These are phyloP conservation scores for Takashimella tepidaria DNA, from an alignment of 1,284 basidiomycete genomes.

Conservation along the genomic window DNA sequence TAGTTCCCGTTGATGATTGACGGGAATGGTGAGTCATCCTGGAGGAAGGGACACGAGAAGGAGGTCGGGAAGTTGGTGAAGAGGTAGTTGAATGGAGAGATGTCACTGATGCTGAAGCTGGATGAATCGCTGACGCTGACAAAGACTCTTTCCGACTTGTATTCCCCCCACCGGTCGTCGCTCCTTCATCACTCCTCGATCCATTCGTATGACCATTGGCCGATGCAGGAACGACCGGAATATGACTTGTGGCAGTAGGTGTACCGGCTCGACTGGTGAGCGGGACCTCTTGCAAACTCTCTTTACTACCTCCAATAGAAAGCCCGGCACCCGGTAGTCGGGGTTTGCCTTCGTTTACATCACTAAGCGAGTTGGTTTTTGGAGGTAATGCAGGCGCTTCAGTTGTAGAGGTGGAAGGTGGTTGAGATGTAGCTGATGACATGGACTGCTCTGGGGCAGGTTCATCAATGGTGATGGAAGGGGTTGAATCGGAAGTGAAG, in stretches of 20 bases:
- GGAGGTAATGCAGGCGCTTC: not conserved
- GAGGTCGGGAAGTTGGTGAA: slow-evolving; percentile 24
- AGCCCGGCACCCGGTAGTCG: not conserved
- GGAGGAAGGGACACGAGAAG: slow-evolving; percentile 7
- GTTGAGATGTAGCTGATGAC: not conserved
- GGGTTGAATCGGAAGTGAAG: too few relatives aligned
- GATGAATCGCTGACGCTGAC: slow-evolving; percentile 3
- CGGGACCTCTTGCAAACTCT: slow-evolving; percentile 25
- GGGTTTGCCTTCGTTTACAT: not conserved
- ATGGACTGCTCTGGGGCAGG: not conserved
- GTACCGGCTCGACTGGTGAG: slow-evolving; percentile 22
- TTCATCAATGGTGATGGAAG: not conserved
- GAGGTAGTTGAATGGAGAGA: slow-evolving; percentile 24
- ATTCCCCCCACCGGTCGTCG: not conserved
- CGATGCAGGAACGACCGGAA: too few relatives aligned
- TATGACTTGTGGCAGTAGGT: not conserved
- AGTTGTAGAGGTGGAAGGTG: not conserved
- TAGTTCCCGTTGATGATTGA: slow-evolving; percentile 31
- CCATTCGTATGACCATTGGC: not conserved
- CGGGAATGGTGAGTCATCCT: slow-evolving; percentile 25
- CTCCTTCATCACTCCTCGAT: not conserved
- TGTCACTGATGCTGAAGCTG: slow-evolving; percentile 18
- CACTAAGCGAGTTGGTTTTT: not conserved
- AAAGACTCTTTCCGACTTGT: not conserved
- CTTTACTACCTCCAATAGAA: not conserved